phyloP scores from a whole-genome alignment of 163 green algal species.

The Coccomyxa subellipsoidea region DNA sequence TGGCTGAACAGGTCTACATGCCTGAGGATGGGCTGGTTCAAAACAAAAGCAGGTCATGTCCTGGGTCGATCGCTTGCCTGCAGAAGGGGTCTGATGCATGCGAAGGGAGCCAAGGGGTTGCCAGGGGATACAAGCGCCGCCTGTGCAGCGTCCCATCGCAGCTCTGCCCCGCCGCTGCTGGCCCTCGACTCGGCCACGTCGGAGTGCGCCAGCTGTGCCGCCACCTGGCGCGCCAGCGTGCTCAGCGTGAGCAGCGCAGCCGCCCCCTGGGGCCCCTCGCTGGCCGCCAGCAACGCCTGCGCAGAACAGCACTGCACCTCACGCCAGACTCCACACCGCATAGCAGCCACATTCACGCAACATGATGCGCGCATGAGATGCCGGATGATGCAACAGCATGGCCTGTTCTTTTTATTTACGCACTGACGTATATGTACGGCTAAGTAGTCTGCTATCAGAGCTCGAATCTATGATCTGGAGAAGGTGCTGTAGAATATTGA shows the following conservation, averaged over 20 bases:
- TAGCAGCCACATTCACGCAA: no score
- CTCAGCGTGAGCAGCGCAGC: constrained; percentile 47
- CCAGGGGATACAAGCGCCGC: constrained; percentile 1
- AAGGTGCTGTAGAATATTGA: no score
- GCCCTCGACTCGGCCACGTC: not conserved
- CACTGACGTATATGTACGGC: no score
- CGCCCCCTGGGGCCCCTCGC: constrained; percentile 14
- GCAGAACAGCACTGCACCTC: no score
- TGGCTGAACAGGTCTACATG: no score
- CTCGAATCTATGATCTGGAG: not conserved
- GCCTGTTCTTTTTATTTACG: no score
- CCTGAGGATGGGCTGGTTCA: no score
- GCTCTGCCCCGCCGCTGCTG: not conserved
- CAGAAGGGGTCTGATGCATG: constrained; percentile 18
- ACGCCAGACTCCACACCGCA: no score
- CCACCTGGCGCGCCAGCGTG: constrained; percentile 34
- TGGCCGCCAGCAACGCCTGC: constrained; percentile 24
- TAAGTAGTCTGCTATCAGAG: no score
- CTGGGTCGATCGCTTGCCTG: constrained; percentile 9
- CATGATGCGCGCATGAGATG: no score
- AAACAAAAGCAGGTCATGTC: no score
- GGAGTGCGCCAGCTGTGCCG: constrained; percentile 4
- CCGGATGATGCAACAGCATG: no score
- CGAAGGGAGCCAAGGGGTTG: constrained; percentile 10
- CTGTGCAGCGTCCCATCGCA: not conserved